These are phyloP conservation scores for Cladosporium sp. DNA, from an alignment of 2,329 filamentous ascomycete genomes.

Conservation along the genomic window DNA sequence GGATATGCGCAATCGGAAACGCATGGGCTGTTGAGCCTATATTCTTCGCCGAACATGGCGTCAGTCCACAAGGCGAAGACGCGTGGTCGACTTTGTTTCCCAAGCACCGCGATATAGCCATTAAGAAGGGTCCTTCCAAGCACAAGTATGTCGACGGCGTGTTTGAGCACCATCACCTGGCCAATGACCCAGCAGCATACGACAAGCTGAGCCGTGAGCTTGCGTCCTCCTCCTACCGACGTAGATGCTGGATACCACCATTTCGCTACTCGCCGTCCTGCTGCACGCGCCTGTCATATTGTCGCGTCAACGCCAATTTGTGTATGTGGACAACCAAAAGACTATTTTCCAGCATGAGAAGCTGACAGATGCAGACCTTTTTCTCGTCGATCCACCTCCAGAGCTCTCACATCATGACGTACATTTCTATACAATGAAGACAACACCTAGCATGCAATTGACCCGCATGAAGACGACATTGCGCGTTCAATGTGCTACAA, in stretches of 20 bases:
- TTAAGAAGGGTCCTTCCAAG: not conserved
- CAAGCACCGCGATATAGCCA: not conserved
- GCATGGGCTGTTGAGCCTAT: not conserved
- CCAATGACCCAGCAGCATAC: not conserved
- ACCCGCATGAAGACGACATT: not conserved
- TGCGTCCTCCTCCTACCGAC: not conserved
- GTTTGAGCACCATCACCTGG: slow-evolving; percentile 1
- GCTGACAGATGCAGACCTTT: not conserved
- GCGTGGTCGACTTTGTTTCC: not conserved
- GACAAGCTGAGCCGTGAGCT: not conserved
- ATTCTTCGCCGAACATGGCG: slow-evolving; percentile 1
- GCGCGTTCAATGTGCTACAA: not conserved
- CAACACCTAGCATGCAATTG: not conserved
- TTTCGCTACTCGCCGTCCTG: slow-evolving; percentile 2
- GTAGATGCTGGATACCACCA: not conserved
- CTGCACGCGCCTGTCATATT: slow-evolving; percentile 3
- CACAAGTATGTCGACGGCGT: slow-evolving; percentile 1
- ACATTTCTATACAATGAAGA: not conserved
- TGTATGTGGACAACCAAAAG: not conserved
- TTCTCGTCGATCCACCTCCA: not conserved
- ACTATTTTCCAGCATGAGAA: not conserved
- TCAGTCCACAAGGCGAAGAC: not conserved
- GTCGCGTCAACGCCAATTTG: not conserved
- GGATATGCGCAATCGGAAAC: not conserved
- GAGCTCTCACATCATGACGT: not conserved